Base-by-base conservation (phyloP, 345 rosid species). In the Gossypium australe region DNA sequence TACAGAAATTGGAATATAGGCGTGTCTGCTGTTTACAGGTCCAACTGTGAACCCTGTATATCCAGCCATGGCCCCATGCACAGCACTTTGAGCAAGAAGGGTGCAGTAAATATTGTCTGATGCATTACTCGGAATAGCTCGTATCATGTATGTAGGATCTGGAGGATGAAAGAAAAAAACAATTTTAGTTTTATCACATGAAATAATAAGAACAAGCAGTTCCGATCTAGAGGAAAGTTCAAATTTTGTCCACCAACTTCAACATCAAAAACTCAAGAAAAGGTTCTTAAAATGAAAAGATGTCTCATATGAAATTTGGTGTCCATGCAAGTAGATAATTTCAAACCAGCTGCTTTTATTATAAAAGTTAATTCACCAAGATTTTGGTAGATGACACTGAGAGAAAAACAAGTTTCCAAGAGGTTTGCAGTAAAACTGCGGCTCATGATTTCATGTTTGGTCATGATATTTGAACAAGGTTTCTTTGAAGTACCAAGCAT, bases 1-100 rank as follows among this genome's bases (percentile, higher is more conserved):
- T 84, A 94, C 97, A 67, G 85, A 79, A 59, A 94, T 92, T 59
- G 97, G 98, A 71, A 94, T 92, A 79, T 91, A 92, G 56, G 97
- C 97, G 76, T 90, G 99, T 79, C 80, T 89, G 82, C 98, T 89
- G 81, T 89, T 95, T 67, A 93, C 98, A 43, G 94, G 98, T 70
- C 98, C 99, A 34, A 93, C 97, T 0, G 97, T 93, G 86, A 94
- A 94, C 80, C 98, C 98, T 7, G 98, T 87, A 84, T 81, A 93
- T 14, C 98, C 98, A 68, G 97, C 97, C 98, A 94, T 94, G 83
- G 98, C 94, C 79, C 98, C 98, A 83, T 94, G 98, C 77, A 94
- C 94, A 0, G 98, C 94, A 85, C 93, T 87, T 20, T 92, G 98
- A 64, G 98, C 98, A 70, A 92, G 98, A 82, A 92, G 98, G 73